Evolutionary conservation across 768 basidiomycete species (phyloP), one percentile per base, ranked within the genome.

Genomic region (Amylocystis lapponica): DNA sequence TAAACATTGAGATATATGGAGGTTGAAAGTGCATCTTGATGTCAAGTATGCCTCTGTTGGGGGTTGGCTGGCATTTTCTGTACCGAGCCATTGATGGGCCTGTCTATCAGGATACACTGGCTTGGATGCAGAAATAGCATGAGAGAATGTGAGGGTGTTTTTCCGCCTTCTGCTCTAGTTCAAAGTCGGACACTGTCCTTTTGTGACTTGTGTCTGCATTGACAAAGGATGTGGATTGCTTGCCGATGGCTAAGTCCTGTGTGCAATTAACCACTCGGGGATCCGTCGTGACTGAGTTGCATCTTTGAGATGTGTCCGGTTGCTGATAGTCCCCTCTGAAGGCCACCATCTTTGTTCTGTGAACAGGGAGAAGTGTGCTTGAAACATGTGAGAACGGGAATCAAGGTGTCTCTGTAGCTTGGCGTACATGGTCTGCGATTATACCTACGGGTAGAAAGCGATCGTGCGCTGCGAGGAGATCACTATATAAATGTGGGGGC

Each of bases 361-460:
- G 56, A 53, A 62, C 58, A 49, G 42, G 53, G 59, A 49, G 56
- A 62, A 54, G 57, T 51, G 47, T 19, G 49, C 52, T 50, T 64
- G 64, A 67, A 69, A 64, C 60, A 61, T 70, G 70, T 69, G 70
- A 67, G 68, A 60, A 55, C 65, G 66, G 69, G 67, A 63, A 62
- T 67, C 58, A 66, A 69, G 68, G 67, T 57, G 66, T 61, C 62
- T 63, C 51, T 50, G 45, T 54, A 52, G 57, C 51, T 38, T 46
- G 7, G 33, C 9, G 48, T 45, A 50, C 31, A 39, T 27, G 41
- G 30, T 46, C 20, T 33, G 47, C 33, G 30, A 47, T 47, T 52
- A 51, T 46, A 23, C 35, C 31, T 21, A 31, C n/a, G 29, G 27
- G 48, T 45, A 47, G 39, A 54, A 57, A 36, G 45, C 37, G 43